Conservation (phyloP, 805 yeast species). For the Nakazawaea wyomingensis region DNA sequence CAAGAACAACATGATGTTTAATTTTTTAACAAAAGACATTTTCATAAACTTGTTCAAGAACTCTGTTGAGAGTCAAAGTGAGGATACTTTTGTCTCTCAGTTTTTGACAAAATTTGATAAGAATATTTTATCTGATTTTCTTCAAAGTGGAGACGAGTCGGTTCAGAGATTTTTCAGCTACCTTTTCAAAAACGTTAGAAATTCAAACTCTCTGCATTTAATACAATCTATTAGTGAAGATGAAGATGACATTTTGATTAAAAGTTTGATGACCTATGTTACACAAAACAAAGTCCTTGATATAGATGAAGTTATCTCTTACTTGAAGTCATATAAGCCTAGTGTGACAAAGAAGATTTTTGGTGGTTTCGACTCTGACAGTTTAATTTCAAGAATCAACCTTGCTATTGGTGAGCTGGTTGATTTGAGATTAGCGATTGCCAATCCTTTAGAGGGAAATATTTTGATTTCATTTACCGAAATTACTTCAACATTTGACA, state of each 20-base stretch:
- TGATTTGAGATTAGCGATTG: constrained; percentile 36
- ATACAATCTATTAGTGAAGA: neutral
- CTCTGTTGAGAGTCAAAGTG: constrained; percentile 18
- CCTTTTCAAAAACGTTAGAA: constrained; percentile 20
- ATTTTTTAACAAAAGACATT: constrained; percentile 30
- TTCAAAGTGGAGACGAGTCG: constrained; percentile 12
- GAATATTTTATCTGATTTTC: constrained; percentile 13
- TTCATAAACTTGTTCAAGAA: constrained; percentile 27
- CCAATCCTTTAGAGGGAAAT: constrained; percentile 41
- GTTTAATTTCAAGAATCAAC: constrained; percentile 1
- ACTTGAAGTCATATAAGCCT: neutral
- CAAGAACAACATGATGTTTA: constrained; percentile 19
- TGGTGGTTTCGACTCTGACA: neutral
- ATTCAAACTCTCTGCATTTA: neutral
- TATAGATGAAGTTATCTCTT: neutral
- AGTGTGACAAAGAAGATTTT: neutral
- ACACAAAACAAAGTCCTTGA: neutral
- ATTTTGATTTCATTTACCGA: constrained; percentile 26
- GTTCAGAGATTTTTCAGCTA: constrained; percentile 14
- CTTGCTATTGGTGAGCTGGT: constrained; percentile 21
- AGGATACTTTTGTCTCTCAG: constrained; percentile 18
- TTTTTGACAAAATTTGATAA: constrained; percentile 16
- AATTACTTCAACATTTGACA: constrained; percentile 12
- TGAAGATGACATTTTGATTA: neutral
- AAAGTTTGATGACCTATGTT: neutral